Conservation (phyloP, 2,329 filamentous ascomycete species). For the Whalleya microplaca region DNA sequence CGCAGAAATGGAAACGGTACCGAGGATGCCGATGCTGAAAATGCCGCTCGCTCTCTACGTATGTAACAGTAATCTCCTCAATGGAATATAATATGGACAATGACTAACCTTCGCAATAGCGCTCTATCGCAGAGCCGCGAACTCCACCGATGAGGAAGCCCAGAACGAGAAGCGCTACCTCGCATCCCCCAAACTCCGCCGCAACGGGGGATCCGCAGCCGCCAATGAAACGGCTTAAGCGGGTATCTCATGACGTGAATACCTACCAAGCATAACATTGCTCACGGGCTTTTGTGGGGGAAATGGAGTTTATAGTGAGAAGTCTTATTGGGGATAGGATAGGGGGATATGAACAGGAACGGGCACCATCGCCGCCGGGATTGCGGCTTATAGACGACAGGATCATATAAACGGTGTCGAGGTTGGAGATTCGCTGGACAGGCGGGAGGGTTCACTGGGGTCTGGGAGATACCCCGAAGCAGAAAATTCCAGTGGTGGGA, state of each 20-base stretch:
- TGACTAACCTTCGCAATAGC: neutral
- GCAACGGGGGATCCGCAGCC: neutral
- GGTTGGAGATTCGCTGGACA: neutral
- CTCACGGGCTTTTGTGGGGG: neutral
- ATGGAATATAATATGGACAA: neutral
- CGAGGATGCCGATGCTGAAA: neutral
- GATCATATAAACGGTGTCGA: neutral
- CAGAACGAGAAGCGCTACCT: neutral
- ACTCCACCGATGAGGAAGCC: neutral
- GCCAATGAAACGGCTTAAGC: neutral
- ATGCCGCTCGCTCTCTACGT: slow-evolving; percentile 8
- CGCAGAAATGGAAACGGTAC: neutral
- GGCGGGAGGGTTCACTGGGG: neutral
- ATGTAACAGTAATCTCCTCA: neutral
- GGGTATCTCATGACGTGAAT: too few relatives aligned
- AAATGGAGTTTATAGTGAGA: neutral
- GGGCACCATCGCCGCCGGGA: neutral
- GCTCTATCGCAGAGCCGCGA: neutral
- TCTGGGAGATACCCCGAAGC: neutral
- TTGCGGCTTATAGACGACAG: neutral
- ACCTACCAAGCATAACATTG: neutral
- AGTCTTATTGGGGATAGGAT: too few relatives aligned
- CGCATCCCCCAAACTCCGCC: neutral
- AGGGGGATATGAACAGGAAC: neutral
- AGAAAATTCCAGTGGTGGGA: neutral